These are phyloP conservation scores for Plasmodium gonderi DNA, from an alignment of 169 alveolate genomes.

Conservation along the genomic window DNA sequence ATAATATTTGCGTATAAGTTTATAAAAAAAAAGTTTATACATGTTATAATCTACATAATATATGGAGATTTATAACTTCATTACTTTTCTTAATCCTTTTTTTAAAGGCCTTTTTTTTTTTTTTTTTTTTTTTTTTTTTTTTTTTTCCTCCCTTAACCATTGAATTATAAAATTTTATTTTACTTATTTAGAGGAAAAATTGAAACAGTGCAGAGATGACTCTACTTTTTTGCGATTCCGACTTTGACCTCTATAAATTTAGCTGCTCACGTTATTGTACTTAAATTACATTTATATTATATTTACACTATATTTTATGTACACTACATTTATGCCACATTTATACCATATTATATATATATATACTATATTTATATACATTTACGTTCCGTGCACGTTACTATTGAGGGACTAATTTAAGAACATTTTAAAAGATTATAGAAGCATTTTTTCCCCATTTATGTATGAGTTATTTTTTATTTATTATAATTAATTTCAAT, in stretches of 20 bases:
- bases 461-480: background rate
- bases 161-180: background rate
- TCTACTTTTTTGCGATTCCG: background rate
- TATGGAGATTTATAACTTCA: background rate
- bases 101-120: background rate
- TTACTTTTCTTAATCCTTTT: background rate
- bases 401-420: background rate
- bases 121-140: background rate
- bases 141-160: background rate
- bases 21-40: too few species aligned
- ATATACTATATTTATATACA: background rate
- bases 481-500: background rate
- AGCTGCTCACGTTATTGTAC: too few species aligned
- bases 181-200: background rate
- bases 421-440: background rate
- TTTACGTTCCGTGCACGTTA: background rate
- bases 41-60: too few species aligned
- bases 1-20: too few species aligned
- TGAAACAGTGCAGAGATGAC: constrained; percentile 8
- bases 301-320: too few species aligned
- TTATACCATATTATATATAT: background rate
- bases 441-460: background rate
- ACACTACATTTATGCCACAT: background rate
- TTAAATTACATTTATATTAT: too few species aligned
- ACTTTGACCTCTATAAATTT: too few species aligned